Base-by-base conservation (phyloP, 345 rosid genomes). In the Rhodamnia argentea region DNA sequence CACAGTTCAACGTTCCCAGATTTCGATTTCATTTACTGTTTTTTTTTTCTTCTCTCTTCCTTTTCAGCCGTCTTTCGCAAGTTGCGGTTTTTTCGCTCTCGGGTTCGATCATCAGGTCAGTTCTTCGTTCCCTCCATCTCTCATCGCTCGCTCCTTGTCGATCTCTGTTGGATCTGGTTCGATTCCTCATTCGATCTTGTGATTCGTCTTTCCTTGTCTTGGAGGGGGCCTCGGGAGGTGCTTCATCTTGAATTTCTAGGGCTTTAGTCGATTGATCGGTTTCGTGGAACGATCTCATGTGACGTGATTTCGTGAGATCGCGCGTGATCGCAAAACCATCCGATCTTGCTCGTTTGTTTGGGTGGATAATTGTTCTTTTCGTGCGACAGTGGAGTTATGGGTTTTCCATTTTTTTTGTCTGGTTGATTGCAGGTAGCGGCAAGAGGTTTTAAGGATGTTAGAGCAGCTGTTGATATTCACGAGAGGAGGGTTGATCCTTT, bases 381-480 rank as follows among this genome's bases (percentile, higher is more conserved):
- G 4, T 52, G 55, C 55, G 55, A 53, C 55, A 6, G 55, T 0
- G 76, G 76, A 64, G 44, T 64, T 22, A 42, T 3, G 40, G 74
- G 42, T 2, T 16, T 64, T 64, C 3, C 9, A 6, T 10, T 5
- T 0, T 51, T 5, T 22, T 82, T 0, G 44, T 15, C 10, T 59
- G 22, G 60, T 81, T 22, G 64, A 10, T 22, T 42, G 75, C 85
- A 83, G 87, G 78, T 20, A 29, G 76, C 24, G n/a, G 27, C 40
- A 60, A 82, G 83, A 52, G 18, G 50, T 16, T 22, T 87, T 32
- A 51, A 89, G 84, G 91, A 97, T 97, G 99, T 91, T 97, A 89
- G 99, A 97, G 88, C 99, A 97, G 90, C 91, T 97, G 82, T 86
- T 97, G 81, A 97, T 97, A 82, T 97, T 97, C 87, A 97, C 99